Evolutionary conservation across 306 rosid species (phyloP).

Genomic region (Inga oerstediana): DNA sequence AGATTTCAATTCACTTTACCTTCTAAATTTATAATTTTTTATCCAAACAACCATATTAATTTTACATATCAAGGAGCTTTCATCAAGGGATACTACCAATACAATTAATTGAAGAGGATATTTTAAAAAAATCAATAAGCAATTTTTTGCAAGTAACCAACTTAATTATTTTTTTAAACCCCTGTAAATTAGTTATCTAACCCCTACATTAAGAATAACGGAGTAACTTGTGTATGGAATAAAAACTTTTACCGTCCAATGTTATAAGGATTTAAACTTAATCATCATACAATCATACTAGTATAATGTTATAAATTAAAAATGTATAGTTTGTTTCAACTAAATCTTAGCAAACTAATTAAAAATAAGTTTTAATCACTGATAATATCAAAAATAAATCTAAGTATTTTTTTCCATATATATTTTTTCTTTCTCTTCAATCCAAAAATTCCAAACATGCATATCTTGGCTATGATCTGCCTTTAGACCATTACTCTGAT

Average conservation of each 20-base stretch:
- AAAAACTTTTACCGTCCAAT: neutral
- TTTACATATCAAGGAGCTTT: no score
- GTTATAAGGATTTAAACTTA: neutral
- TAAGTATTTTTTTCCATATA: neutral
- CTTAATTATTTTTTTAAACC: no score
- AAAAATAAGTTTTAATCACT: neutral
- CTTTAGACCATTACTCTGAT: constrained; percentile 1
- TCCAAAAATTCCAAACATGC: neutral
- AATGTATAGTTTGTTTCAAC: neutral
- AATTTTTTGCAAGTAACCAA: no score
- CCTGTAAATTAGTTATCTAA: no score
- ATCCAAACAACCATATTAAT: no score
- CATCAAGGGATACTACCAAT: no score
- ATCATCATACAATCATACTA: neutral
- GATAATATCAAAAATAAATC: neutral
- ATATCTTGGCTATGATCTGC: neutral
- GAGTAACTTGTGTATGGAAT: no score
- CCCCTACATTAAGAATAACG: no score
- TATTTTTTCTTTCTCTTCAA: neutral
- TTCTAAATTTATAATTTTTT: no score
- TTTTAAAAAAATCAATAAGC: no score
- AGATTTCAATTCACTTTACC: no score
- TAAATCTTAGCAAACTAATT: neutral
- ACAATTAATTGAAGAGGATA: no score
- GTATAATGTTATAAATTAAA: neutral